phyloP scores from a whole-genome alignment of 1,284 basidiomycete genomes.

The Microbotryum silenes-acaulis region DNA sequence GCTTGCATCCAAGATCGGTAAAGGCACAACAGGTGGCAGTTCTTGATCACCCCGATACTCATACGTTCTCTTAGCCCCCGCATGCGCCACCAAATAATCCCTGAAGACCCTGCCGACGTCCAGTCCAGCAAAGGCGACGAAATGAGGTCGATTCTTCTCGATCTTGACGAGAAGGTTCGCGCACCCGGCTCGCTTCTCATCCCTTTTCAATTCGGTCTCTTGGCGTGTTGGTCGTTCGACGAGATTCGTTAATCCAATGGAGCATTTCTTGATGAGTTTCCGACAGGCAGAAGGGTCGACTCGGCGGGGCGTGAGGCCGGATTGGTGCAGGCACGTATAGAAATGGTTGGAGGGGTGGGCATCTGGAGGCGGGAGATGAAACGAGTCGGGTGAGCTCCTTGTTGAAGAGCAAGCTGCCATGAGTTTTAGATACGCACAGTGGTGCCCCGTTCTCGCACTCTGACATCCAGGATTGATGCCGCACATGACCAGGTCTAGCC shows the following conservation, averaged over 20 bases:
- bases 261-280: constrained; percentile 47
- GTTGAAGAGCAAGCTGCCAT: no score
- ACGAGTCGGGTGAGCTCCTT: neutral
- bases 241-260: constrained; percentile 44
- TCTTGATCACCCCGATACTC: no score
- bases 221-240: constrained; percentile 19
- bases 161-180: constrained; percentile 54
- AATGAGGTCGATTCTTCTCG: constrained; percentile 48
- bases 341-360: constrained; percentile 57
- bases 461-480: constrained; percentile 41
- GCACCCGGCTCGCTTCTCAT: constrained; percentile 51
- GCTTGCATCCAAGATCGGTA: no score
- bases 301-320: constrained; percentile 52
- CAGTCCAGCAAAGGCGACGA: constrained; percentile 41
- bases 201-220: constrained; percentile 52
- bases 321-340: constrained; percentile 49
- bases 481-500: constrained; percentile 41
- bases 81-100: no score
- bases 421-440: constrained; percentile 44
- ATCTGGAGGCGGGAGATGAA: constrained; percentile 6
- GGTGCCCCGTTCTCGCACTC: constrained; percentile 58
- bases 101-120: no score
- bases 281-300: constrained; percentile 48
- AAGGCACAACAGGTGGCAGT: no score
- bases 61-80: no score